Conservation (phyloP, 1,284 basidiomycete genomes). For the Rhodotorula sp. region DNA sequence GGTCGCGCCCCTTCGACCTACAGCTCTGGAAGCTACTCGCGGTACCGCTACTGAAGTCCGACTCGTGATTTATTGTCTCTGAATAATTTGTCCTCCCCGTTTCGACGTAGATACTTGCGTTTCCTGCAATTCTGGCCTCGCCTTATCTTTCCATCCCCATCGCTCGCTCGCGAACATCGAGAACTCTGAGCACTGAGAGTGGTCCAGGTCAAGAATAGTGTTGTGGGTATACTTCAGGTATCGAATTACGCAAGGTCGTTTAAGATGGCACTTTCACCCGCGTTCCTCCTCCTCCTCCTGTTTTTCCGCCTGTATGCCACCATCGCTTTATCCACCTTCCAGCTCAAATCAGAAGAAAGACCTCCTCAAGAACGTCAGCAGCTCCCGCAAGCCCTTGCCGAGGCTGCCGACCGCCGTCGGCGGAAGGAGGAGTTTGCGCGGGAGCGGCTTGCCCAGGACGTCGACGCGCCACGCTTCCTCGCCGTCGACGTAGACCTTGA, state of each 20-base stretch:
- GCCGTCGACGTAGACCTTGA: conserved; percentile 67
- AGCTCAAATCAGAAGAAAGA: conserved; percentile 20
- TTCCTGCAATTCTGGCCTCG: not conserved
- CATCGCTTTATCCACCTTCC: not conserved
- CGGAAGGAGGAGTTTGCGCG: conserved; percentile 19
- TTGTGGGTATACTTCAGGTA: too few relatives aligned
- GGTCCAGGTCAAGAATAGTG: too few relatives aligned
- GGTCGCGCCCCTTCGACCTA: not conserved
- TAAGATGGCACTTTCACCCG: too few relatives aligned
- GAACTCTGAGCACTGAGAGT: too few relatives aligned
- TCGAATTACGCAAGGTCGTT: too few relatives aligned
- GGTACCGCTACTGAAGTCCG: not conserved
- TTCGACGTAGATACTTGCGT: not conserved
- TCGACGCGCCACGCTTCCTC: conserved; percentile 58
- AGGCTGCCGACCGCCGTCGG: conserved; percentile 43
- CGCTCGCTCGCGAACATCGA: too few relatives aligned
- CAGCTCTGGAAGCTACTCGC: not conserved
- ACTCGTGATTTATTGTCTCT: not conserved
- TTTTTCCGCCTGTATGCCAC: not conserved
- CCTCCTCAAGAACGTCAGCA: conserved; percentile 21
- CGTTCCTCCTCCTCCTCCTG: conserved; percentile 1
- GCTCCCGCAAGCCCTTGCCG: conserved; percentile 16
- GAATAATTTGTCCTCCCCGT: not conserved
- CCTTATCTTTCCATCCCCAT: not conserved
- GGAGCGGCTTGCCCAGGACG: conserved; percentile 46